A percentile compares a stretch with the other conserved stretches of the same genome.
These are phyloP conservation scores for Pseudocercospora eumusae DNA, from an alignment of 2,329 filamentous ascomycete genomes.

Conservation along the genomic window DNA sequence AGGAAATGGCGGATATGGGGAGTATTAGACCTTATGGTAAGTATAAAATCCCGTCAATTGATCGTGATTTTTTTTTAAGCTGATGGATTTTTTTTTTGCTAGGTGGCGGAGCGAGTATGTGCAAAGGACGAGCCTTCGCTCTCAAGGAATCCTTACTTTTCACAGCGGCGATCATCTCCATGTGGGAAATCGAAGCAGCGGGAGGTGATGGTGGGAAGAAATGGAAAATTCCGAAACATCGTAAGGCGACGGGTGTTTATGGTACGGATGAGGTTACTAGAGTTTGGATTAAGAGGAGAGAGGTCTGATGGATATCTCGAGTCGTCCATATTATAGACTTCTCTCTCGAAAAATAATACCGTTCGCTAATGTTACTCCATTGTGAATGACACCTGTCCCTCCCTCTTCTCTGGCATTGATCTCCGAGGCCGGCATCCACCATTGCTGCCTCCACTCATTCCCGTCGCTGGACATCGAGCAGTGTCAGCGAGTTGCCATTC, in stretches of 20 bases:
- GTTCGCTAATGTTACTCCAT: background rate
- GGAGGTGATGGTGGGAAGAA: slow-evolving; percentile 39
- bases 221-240: slow-evolving; percentile 56
- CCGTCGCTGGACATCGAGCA: too few species aligned
- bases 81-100: background rate
- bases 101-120: slow-evolving; percentile 52
- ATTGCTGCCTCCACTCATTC: too few species aligned
- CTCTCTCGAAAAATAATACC: background rate
- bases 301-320: slow-evolving; percentile 2
- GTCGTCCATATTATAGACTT: too few species aligned
- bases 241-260: slow-evolving; percentile 52
- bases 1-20: slow-evolving; percentile 43
- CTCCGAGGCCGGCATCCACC: background rate
- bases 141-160: slow-evolving; percentile 55
- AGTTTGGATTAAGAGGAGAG: slow-evolving; percentile 52
- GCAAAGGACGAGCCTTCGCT: slow-evolving; percentile 54
- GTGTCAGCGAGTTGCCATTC: too few species aligned
- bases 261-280: slow-evolving; percentile 55
- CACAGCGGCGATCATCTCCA: slow-evolving; percentile 54
- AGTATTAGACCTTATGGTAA: slow-evolving; percentile 50
- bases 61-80: too few species aligned
- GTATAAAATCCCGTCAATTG: too few species aligned
- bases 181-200: slow-evolving; percentile 59
- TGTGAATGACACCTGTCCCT: background rate
- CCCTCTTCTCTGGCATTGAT: background rate